phyloP scores from a whole-genome alignment of 1,284 basidiomycete genomes.

The Neolentinus lepideus region DNA sequence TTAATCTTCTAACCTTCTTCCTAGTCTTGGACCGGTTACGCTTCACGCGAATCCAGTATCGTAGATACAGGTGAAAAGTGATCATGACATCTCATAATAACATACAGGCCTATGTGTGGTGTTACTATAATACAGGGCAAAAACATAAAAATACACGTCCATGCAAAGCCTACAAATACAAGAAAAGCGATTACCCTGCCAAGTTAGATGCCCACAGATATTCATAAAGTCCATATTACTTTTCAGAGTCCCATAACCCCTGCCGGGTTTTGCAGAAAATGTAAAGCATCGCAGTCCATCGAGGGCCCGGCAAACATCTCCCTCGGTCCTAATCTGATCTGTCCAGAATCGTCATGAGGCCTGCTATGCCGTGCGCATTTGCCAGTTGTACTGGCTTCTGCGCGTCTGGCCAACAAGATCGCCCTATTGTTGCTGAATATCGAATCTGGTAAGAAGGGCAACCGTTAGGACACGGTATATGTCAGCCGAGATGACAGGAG shows the following conservation, averaged over 20 bases:
- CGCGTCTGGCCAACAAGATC: slow-evolving; percentile 24
- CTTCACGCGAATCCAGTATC: slow-evolving; percentile 52
- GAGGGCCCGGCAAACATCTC: too few species aligned
- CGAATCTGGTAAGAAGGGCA: slow-evolving; percentile 17
- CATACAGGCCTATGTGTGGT: too few species aligned
- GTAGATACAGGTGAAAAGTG: slow-evolving; percentile 38
- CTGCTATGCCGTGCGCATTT: slow-evolving; percentile 25
- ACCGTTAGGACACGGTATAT: not conserved
- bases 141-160: not conserved
- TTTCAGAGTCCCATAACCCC: not conserved
- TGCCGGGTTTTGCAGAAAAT: not conserved
- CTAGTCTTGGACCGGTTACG: slow-evolving; percentile 84
- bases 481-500: not conserved
- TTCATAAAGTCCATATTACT: slow-evolving; percentile 1
- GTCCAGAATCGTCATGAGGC: slow-evolving; percentile 26
- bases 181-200: not conserved
- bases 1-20: slow-evolving; percentile 6
- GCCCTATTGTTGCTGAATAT: slow-evolving; percentile 26
- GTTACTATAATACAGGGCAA: not conserved
- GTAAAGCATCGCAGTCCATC: too few species aligned
- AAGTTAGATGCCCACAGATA: not conserved
- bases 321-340: slow-evolving; percentile 16
- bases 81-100: not conserved
- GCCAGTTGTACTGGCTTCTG: slow-evolving; percentile 26
- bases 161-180: not conserved